These are phyloP conservation scores for Populus davidiana DNA, from an alignment of 345 rosid species.

Conservation along the genomic window DNA sequence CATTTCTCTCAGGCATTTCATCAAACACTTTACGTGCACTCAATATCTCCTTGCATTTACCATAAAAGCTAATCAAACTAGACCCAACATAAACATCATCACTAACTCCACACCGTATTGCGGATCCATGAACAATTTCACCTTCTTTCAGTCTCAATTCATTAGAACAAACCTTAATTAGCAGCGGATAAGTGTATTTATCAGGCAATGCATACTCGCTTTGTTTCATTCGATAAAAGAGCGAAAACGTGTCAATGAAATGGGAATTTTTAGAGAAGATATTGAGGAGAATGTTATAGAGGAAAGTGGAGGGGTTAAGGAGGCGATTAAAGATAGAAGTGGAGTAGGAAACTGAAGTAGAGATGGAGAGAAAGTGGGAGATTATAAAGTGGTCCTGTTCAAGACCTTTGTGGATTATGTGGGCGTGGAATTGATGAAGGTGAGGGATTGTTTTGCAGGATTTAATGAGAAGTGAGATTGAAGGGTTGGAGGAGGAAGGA, in stretches of 20 bases:
- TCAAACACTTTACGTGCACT: constrained; percentile 62
- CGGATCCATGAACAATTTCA: constrained; percentile 50
- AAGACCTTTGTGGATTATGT: constrained; percentile 64
- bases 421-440: constrained; percentile 64
- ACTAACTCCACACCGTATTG: constrained; percentile 37
- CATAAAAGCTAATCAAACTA: constrained; percentile 60
- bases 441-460: constrained; percentile 46
- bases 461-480: constrained; percentile 48
- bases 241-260: constrained; percentile 35
- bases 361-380: constrained; percentile 41
- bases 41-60: constrained; percentile 47
- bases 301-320: constrained; percentile 43
- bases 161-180: constrained; percentile 53
- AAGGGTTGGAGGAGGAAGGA: constrained; percentile 17
- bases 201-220: constrained; percentile 44
- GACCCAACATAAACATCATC: constrained; percentile 56
- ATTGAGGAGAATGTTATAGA: constrained; percentile 59
- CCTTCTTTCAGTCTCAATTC: constrained; percentile 42
- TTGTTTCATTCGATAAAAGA: constrained; percentile 51
- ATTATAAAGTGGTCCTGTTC: constrained; percentile 62
- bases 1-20: constrained; percentile 49
- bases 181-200: constrained; percentile 46
- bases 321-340: constrained; percentile 47
- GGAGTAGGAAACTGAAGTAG: constrained; percentile 42
- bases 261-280: constrained; percentile 31